A percentile compares a stretch with the other conserved stretches of the same genome.
These are phyloP conservation scores for Phalaenopsis aphrodite DNA, from an alignment of 106 monocot species.

Conservation along the genomic window DNA sequence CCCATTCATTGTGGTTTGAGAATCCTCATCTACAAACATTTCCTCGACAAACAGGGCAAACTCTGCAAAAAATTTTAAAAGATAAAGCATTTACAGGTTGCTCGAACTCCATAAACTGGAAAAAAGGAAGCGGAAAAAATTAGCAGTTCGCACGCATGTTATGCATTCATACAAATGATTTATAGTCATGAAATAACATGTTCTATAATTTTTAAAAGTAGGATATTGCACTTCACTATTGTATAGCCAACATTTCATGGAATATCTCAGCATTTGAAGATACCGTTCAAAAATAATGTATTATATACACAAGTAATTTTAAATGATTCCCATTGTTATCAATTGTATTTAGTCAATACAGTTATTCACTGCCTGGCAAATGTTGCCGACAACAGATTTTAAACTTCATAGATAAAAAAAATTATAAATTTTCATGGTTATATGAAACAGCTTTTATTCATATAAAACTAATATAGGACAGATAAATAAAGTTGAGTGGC, in stretches of 20 bases:
- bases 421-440: too few relatives aligned
- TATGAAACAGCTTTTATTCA: too few relatives aligned
- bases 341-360: background rate
- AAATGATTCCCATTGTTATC: background rate
- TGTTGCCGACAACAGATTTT: too few relatives aligned
- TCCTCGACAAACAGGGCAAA: conserved; percentile 8
- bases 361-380: too few relatives aligned
- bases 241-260: background rate
- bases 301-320: background rate
- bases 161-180: background rate
- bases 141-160: background rate
- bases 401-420: too few relatives aligned
- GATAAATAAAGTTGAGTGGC: too few relatives aligned
- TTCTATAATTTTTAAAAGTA: background rate
- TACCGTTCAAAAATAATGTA: too few relatives aligned
- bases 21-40: background rate
- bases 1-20: background rate
- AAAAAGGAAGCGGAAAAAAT: too few relatives aligned
- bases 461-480: too few relatives aligned
- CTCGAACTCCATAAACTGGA: background rate
- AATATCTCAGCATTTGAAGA: background rate
- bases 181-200: background rate
- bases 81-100: background rate
- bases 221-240: background rate
- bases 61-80: background rate